Evolutionary conservation across 2,329 filamentous ascomycete genomes (phyloP), one percentile per base, ranked within the genome.

Genomic region (Alternaria arborescens): DNA sequence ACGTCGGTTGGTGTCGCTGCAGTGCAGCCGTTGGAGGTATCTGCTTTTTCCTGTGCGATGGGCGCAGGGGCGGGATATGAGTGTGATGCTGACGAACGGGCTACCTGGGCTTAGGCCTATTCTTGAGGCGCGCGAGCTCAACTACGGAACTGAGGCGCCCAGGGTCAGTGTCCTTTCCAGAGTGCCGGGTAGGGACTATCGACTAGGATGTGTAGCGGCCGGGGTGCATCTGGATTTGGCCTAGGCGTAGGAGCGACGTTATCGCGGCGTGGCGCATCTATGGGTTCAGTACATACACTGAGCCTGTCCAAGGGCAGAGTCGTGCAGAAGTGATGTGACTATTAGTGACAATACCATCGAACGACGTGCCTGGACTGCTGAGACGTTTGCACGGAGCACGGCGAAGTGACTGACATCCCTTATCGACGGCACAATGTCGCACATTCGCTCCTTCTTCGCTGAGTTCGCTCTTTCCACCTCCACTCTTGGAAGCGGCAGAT

Each of bases 1-100:
- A 64, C 58, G 62, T 61, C 61, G 55, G 62, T 58, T 30, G 64
- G 55, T 66, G 64, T 61, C 44, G 68, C 58, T 57, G 65, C 58
- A 48, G 56, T 60, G 61, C 60, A 56, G 61, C 43, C 52, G 61
- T 51, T 26, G 50, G 40, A 36, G 42, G 28, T 26, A 22, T 47
- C 34, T 60, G 40, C 60, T 56, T 58, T 52, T 58, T 55, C 20
- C 26, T 34, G 44, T 52, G 43, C 34, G 41, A 48, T 46, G 55
- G 42, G 42, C 22, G 41, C 53, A 43, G 53, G 48, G 28, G 43
- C 36, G 53, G 55, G 57, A 55, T 60, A 58, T 60, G 56, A 55
- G 28, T 60, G 47, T 16, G 47, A 30, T 58, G 58, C 59, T 61
- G 55, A 64, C 32, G 58, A 46, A 51, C 34, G 26, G 55, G 58